phyloP scores from a whole-genome alignment of 305 asterid genomes.

The Fraxinus baroniana region DNA sequence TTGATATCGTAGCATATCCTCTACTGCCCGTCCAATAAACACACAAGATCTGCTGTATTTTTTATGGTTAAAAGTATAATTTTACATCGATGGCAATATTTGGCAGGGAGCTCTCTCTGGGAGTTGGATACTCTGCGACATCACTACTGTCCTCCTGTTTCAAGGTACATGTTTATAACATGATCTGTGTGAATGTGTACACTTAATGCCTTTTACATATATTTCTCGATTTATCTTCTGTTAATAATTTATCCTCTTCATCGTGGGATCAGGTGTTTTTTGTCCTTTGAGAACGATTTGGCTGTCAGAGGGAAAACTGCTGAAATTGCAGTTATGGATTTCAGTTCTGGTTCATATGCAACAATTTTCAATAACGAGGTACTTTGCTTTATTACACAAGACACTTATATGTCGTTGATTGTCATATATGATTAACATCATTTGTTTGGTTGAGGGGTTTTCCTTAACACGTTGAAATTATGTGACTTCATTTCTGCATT shows the following conservation, averaged over 20 bases:
- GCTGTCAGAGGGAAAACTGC: conserved; percentile 63
- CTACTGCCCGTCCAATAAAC: not conserved
- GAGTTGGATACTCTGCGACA: conserved; percentile 81
- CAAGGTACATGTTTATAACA: conserved; percentile 45
- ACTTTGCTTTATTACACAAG: not conserved
- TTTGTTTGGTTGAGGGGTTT: not conserved
- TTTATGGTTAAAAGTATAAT: not conserved
- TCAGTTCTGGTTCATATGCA: conserved; percentile 82
- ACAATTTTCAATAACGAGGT: conserved; percentile 84
- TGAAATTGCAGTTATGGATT: conserved; percentile 80
- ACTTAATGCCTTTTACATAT: not conserved
- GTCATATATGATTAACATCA: not conserved
- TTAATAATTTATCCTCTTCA: conserved; percentile 6
- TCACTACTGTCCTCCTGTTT: conserved; percentile 84
- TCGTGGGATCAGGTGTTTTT: conserved; percentile 51
- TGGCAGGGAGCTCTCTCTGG: conserved; percentile 90
- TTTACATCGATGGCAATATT: conserved; percentile 20
- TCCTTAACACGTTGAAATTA: not conserved
- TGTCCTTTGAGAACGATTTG: conserved; percentile 77
- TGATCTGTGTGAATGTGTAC: not conserved
- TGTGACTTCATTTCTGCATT: not conserved
- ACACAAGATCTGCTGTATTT: not conserved
- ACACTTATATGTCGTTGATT: not conserved
- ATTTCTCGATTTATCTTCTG: not conserved
- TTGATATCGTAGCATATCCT: not conserved